Base-by-base conservation (phyloP, 345 rosid species). In the Sisymbrium irio region DNA sequence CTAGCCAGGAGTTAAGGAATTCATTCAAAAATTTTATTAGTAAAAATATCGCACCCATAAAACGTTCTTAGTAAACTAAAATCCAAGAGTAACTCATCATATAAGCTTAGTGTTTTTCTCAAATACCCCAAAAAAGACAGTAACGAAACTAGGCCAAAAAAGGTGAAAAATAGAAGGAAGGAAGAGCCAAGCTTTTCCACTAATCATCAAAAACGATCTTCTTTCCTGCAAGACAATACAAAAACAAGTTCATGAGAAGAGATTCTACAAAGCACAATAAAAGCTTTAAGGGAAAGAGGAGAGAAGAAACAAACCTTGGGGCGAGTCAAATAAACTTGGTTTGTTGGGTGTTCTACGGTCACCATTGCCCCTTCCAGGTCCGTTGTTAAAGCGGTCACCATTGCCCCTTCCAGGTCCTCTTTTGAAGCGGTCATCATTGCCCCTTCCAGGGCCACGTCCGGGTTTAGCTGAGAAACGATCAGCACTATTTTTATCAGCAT, bases 121-220 rank as follows among this genome's bases (percentile, higher is more conserved):
- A 6, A 12, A 33, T 3, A 71, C 32, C 18, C 19, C 15, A 44
- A 44, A 44, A 11, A 28, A 53, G 33, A 11, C 6, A 17, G 3
- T 17, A 55, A 10, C 28, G 6, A 12, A 30, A 55, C 39, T 18
- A 58, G 22, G 22, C 54, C 67, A 36, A 35, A n/a, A n/a, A n/a
- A 46, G 30, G 18, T 27, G 22, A 3, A 6, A 50, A 19, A 18
- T 15, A 10, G 67, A 13, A 60, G 58, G 13, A 60, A 37, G 36
- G 41, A 30, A 28, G 61, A 62, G 20, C 47, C 55, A 40, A 51
- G 44, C 20, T 22, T 45, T 56, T 25, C 37, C 78, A 65, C 18
- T 74, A 81, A 25, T 73, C 75, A 25, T 50, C n/a, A 55, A 82
- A 79, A 45, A 74, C 58, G 4, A 70, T 82, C 69, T 82, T 82